These are phyloP conservation scores for Verticillium alfalfae DNA, from an alignment of 2,329 filamentous ascomycete species.

Conservation along the genomic window DNA sequence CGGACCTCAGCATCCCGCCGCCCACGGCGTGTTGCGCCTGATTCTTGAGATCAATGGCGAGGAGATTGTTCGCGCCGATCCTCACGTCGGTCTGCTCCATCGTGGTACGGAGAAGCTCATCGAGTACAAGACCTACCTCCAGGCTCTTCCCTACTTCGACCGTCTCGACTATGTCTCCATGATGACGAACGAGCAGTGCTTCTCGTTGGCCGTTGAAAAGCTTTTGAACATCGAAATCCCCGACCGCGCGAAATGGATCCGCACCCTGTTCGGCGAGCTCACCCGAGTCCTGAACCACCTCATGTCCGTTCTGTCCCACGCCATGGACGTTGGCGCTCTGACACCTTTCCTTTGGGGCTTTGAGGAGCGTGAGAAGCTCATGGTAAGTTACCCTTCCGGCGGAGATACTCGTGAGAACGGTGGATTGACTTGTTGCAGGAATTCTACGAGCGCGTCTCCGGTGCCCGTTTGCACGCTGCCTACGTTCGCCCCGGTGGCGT, in stretches of 20 bases:
- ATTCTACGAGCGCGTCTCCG: slow-evolving; percentile 99
- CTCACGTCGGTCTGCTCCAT: slow-evolving; percentile 93
- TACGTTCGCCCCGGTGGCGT: slow-evolving; percentile 97
- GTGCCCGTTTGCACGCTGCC: slow-evolving; percentile 92
- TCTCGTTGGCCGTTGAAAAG: slow-evolving; percentile 93
- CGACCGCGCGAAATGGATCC: slow-evolving; percentile 92
- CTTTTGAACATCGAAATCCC: slow-evolving; percentile 95
- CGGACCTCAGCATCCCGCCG: slow-evolving; percentile 95
- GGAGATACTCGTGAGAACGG: neutral
- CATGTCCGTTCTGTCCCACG: slow-evolving; percentile 95
- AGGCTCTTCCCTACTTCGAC: slow-evolving; percentile 98
- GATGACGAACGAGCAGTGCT: slow-evolving; percentile 99
- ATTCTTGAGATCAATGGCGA: slow-evolving; percentile 98
- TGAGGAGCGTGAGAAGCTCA: slow-evolving; percentile 98
- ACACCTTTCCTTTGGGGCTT: slow-evolving; percentile 99
- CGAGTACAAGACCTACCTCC: slow-evolving; percentile 99
- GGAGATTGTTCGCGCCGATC: slow-evolving; percentile 93
- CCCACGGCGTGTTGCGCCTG: slow-evolving; percentile 93
- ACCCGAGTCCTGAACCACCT: slow-evolving; percentile 93
- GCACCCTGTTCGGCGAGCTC: slow-evolving; percentile 92
- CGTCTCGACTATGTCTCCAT: slow-evolving; percentile 98
- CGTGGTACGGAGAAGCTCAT: slow-evolving; percentile 99
- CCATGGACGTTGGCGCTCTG: slow-evolving; percentile 97
- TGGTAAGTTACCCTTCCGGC: slow-evolving; percentile 57
- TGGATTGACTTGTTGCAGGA: slow-evolving; percentile 54